Percentiles rank a stretch among this genome's conserved stretches.
Evolutionary conservation across 805 yeast species (phyloP).

Genomic region (Metschnikowia cerradonensis): DNA sequence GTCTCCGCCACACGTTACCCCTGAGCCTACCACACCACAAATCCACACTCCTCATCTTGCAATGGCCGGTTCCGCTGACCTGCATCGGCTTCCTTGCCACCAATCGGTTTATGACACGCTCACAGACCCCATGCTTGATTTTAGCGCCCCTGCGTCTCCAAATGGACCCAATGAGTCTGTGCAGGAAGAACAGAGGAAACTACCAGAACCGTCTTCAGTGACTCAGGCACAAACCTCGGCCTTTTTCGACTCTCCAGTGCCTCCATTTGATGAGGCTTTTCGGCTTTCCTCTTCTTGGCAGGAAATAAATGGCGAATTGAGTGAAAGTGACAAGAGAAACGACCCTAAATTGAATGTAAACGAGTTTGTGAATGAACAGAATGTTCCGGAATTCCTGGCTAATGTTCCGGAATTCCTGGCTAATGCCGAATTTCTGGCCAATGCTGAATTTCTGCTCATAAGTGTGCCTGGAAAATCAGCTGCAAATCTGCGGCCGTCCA

Average conservation of each 20-base stretch:
- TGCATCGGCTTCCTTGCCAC: constrained; percentile 33
- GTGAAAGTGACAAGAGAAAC: background rate
- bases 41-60: background rate
- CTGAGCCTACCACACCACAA: background rate
- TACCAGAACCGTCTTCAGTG: background rate
- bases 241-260: background rate
- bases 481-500: constrained; percentile 15
- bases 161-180: background rate
- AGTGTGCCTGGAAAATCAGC: background rate
- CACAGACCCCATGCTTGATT: constrained; percentile 39
- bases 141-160: background rate
- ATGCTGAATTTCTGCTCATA: background rate
- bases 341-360: too few relatives aligned
- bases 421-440: too few relatives aligned
- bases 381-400: too few relatives aligned
- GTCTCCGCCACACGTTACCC: constrained; percentile 1
- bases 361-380: too few relatives aligned
- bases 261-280: background rate
- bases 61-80: constrained; percentile 2
- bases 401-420: too few relatives aligned
- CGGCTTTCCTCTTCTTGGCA: background rate
- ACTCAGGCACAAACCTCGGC: background rate
- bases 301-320: background rate
- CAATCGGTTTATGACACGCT: constrained; percentile 37
- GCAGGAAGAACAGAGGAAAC: background rate